Evolutionary conservation across 345 rosid species (phyloP).

Genomic region (Eucalyptus virginea): DNA sequence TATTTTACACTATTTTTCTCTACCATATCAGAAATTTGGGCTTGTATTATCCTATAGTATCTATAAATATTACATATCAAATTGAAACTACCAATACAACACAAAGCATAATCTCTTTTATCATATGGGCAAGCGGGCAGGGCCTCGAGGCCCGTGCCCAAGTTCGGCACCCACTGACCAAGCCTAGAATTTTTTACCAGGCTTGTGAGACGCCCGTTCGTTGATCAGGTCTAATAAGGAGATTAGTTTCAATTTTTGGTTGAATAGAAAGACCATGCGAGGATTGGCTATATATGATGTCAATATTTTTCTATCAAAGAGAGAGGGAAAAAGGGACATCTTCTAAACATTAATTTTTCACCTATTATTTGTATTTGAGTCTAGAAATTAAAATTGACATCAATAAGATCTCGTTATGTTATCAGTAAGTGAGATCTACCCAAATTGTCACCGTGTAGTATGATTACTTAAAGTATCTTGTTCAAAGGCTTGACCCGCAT

Average conservation of each 20-base stretch:
- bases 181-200: neutral
- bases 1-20: neutral
- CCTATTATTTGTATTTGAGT: neutral
- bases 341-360: neutral
- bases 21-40: neutral
- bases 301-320: neutral
- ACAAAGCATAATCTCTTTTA: neutral
- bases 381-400: neutral
- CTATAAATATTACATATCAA: neutral
- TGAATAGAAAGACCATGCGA: neutral
- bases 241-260: neutral
- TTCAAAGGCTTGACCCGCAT: neutral
- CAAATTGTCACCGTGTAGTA: neutral
- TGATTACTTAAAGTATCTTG: neutral
- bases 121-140: neutral
- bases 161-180: neutral
- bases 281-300: neutral
- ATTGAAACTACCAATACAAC: neutral
- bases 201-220: neutral
- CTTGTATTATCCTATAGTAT: neutral
- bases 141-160: neutral
- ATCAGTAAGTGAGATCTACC: neutral
- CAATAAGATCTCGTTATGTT: accelerated
- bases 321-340: neutral
- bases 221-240: neutral